Evolutionary conservation across 148 eudicot genomes (phyloP), one percentile per base, ranked within the genome.

Genomic region (Pharnaceum exiguum): DNA sequence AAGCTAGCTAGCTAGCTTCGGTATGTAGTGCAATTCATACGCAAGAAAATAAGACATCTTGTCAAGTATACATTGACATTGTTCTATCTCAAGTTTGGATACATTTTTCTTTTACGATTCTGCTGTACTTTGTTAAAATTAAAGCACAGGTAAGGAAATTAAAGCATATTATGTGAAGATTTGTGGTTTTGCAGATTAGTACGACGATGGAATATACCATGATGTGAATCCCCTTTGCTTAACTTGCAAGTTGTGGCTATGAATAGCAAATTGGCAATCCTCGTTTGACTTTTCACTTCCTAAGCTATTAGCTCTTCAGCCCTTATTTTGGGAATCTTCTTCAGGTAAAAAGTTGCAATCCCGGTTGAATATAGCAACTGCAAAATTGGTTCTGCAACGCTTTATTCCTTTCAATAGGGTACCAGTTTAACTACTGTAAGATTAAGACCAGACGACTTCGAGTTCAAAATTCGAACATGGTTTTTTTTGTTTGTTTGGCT

Each of bases 171-270:
- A 18, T 45, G 10, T 24, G 35, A 55, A 23, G 13, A 25, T 23
- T 4, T 21, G 16, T 29, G 28, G 46, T n/a, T 25, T n/a, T 30
- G 10, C 24, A 18, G 27, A 10, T 46, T 32, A 7, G 37, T 22
- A 55, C 62, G 18, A 53, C 18, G 23, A 25, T 35, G 10, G 1
- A 29, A 46, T 36, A 29, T 2, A n/a, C 28, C 33, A 10, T 28
- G 46, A 46, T 55, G 30, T 55, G 42, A 53, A 60, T 35, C 10
- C 16, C 7, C 38, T 60, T 60, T 68, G 72, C 72, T 68, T 68
- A 40, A 53, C n/a, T 48, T 68, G 19, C 55, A 68, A 68, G 62
- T 45, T 53, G 60, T 51, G 18, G 39, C 55, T 30, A 30, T 58
- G 64, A 48, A 49, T 57, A 51, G 65, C 24, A 32, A 50, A 48